Evolutionary conservation across 768 basidiomycete species (phyloP), one percentile per base, ranked within the genome.

Genomic region (Termitomyces sp.): DNA sequence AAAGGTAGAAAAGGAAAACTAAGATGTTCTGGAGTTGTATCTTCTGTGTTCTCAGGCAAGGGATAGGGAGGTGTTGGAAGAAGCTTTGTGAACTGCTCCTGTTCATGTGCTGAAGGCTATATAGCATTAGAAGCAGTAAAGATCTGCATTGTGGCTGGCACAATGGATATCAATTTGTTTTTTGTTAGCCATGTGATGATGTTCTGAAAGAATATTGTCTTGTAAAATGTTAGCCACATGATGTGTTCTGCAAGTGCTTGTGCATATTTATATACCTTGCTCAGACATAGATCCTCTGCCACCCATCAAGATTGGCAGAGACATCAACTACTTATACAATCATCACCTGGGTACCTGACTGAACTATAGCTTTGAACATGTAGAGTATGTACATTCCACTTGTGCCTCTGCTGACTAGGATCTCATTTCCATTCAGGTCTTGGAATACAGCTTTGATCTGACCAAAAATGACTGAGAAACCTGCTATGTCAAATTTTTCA

Each of bases 101-200:
- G 71, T 37, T 59, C 62, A 58, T 71, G 72, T 63, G 40, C 74
- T 67, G 46, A 75, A 73, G 76, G 75, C 65, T 80, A 77, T 49
- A 69, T 68, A 59, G 32, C 44, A 21, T 74, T 60, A 65, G 68
- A 66, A 63, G 68, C 64, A 50, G 75, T 71, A 65, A 82, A 84
- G 16, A 84, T 71, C 60, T 83, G 82, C 66, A 80, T 73, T 48
- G 83, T 76, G 21, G 76, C 73, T 27, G 86, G 84, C 5, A 84
- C 82, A 65, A 82, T 71, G 56, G 86, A 83, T 75, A 87, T 76
- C 0, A n/a, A n/a, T n/a, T n/a, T n/a, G n/a, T n/a, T n/a, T n/a
- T n/a, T n/a, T n/a, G n/a, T n/a, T n/a, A n/a, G n/a, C n/a, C n/a
- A n/a, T n/a, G n/a, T n/a, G n/a, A n/a, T n/a, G n/a, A n/a, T n/a